Evolutionary conservation across 371 early-diverging fungal genomes (phyloP).

Genomic region (Mucor racemosus): DNA sequence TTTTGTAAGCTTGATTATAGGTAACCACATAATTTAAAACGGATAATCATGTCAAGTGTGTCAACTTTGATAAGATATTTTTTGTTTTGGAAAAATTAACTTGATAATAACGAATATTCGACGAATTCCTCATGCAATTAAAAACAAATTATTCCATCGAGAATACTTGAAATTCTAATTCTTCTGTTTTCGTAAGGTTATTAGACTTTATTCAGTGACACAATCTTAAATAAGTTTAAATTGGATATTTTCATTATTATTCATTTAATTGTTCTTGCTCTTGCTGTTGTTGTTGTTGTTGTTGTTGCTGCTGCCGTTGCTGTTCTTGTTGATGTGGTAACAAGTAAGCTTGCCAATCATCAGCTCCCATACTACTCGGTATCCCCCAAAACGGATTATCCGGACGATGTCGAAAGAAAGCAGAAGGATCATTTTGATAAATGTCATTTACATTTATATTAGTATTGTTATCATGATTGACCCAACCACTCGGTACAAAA

Average conservation of each 20-base stretch:
- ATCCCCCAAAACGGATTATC: slow-evolving; percentile 52
- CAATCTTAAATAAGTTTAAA: neutral
- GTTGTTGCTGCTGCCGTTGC: neutral
- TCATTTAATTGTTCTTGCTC: neutral
- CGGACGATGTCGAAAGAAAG: slow-evolving; percentile 35
- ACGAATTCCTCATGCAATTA: neutral
- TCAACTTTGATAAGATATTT: too few relatives aligned
- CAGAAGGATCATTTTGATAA: slow-evolving; percentile 9
- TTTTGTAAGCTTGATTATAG: too few relatives aligned
- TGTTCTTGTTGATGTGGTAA: slow-evolving; percentile 13
- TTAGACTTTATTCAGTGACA: neutral
- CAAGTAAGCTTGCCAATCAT: slow-evolving; percentile 47
- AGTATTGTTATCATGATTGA: neutral
- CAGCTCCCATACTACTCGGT: slow-evolving; percentile 44
- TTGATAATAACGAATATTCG: neutral
- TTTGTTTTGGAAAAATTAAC: too few relatives aligned
- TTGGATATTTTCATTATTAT: neutral
- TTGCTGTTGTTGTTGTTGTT: slow-evolving; percentile 4
- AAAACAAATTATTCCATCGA: too few relatives aligned
- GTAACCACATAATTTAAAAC: too few relatives aligned
- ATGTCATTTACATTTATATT: neutral
- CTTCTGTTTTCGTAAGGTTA: neutral
- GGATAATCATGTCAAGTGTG: too few relatives aligned
- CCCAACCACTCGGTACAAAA: neutral
- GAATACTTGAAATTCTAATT: too few relatives aligned